Evolutionary conservation across 768 basidiomycete genomes (phyloP).

Genomic region (Hypholoma sublateritium): DNA sequence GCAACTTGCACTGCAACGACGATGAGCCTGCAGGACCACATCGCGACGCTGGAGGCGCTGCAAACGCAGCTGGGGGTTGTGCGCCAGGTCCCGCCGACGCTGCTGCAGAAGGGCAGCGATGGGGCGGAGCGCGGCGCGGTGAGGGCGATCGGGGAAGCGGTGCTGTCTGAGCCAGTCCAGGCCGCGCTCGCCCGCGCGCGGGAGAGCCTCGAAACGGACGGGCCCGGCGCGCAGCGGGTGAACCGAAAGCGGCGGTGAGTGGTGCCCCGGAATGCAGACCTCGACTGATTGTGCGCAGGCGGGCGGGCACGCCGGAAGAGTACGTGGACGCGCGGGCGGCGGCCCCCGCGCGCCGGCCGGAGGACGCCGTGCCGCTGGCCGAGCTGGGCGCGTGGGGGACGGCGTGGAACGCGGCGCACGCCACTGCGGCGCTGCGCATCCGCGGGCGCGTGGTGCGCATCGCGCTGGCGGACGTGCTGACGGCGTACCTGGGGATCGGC

Average conservation of each 20-base stretch:
- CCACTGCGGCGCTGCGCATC: constrained; percentile 49
- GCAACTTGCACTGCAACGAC: constrained; percentile 11
- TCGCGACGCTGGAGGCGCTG: constrained; percentile 18
- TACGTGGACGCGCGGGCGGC: constrained; percentile 31
- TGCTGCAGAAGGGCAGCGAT: constrained; percentile 13
- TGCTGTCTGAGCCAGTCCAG: constrained; percentile 55
- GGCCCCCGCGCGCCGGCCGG: constrained; percentile 41
- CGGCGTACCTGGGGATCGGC: constrained; percentile 56
- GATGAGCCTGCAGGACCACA: constrained; percentile 18
- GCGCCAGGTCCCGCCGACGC: constrained; percentile 20
- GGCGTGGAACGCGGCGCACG: constrained; percentile 50
- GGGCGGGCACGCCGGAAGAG: constrained; percentile 12
- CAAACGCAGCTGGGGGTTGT: constrained; percentile 14
- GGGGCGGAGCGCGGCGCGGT: constrained; percentile 11
- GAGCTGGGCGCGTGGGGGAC: constrained; percentile 55
- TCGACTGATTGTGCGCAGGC: background rate
- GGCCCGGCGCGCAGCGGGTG: constrained; percentile 46
- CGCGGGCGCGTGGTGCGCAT: constrained; percentile 61
- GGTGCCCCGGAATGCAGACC: background rate
- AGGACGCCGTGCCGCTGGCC: constrained; percentile 42
- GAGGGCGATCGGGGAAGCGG: constrained; percentile 37
- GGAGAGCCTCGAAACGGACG: constrained; percentile 55
- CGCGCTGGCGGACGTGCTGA: constrained; percentile 63
- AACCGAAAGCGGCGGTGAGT: constrained; percentile 59
- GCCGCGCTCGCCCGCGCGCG: constrained; percentile 54